Conservation (phyloP, 2,329 filamentous ascomycete species). For the Cytospora piceicola region DNA sequence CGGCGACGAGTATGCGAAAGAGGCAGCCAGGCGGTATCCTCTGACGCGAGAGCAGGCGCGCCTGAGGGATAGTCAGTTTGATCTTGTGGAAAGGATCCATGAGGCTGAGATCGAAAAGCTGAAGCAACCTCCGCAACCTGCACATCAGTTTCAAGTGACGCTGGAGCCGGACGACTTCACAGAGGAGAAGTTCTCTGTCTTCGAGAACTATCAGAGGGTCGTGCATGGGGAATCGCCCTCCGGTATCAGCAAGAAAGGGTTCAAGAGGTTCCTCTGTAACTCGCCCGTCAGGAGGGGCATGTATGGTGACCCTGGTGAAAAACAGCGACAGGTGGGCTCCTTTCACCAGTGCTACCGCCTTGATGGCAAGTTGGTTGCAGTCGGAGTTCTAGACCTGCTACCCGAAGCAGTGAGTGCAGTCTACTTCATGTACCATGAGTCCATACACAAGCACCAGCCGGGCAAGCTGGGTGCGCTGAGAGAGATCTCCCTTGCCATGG, state of each 20-base stretch:
- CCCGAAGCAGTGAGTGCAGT: conserved; percentile 79
- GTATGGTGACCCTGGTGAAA: conserved; percentile 51
- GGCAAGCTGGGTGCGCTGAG: conserved; percentile 77
- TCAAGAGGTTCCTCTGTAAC: conserved; percentile 73
- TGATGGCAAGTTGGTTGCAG: conserved; percentile 74
- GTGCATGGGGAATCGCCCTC: conserved; percentile 70
- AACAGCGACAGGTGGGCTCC: conserved; percentile 65
- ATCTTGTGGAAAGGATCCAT: conserved; percentile 68
- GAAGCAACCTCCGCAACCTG: conserved; percentile 63
- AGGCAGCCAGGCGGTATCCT: conserved; percentile 66
- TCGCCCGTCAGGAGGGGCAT: conserved; percentile 64
- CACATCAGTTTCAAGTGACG: conserved; percentile 69
- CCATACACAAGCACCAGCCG: conserved; percentile 69
- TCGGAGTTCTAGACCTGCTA: conserved; percentile 77
- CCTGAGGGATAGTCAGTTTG: conserved; percentile 68
- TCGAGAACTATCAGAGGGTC: conserved; percentile 72
- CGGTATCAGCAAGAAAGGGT: conserved; percentile 64
- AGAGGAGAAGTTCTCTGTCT: conserved; percentile 75
- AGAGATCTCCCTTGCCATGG: conserved; percentile 71
- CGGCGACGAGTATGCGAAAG: conserved; percentile 68
- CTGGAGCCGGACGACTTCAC: conserved; percentile 73
- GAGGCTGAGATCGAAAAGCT: conserved; percentile 64
- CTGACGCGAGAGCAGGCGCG: conserved; percentile 68
- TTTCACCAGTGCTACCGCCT: conserved; percentile 83
- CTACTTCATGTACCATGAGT: conserved; percentile 81